Base-by-base conservation (phyloP, 2,329 filamentous ascomycete genomes). In the Paradendryphiella salina region DNA sequence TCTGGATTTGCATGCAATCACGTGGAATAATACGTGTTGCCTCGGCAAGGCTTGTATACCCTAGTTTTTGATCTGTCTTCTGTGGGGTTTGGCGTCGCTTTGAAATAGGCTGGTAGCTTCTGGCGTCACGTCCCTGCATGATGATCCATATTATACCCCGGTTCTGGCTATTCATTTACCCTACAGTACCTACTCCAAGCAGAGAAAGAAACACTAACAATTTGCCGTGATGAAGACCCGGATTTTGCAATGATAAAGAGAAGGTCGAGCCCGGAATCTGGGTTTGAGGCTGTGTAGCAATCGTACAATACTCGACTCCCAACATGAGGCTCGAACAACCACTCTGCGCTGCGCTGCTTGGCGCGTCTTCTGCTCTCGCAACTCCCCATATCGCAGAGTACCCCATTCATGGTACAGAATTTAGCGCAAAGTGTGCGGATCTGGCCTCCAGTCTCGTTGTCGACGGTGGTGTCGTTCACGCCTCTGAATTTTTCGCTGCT, bases 401-500 rank as follows among this genome's bases (percentile, higher is more conserved):
- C 17, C 33, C 37, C 6, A 18, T 35, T 9, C 39, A 31, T 26
- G 33, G 35, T 33, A 36, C 40, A 31, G 53, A 61, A 29, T 66
- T 69, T 46, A 54, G 57, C 32, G 32, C 57, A 3, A 54, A 56
- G 18, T 72, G 69, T 49, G 54, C 57, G 8, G 56, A 60, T 21
- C 58, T 76, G 11, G 68, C 62, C 2, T 65, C 61, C 20, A 56
- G 57, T 9, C 64, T 76, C 29, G 35, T 56, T 5, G 56, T 75
- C 23, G 53, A 64, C 34, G 68, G 73, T 17, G 70, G 70, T 13
- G 70, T 69, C 1, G 65, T 76, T 13, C 66, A 67, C 50, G 73
- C 72, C 47, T 65, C 73, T 1, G 56, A 73, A 28, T 71, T 68
- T 20, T 64, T 77, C n/a, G 14, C 71, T 13, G 74, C 71, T 10